Conservation (phyloP, 768 basidiomycete species). For the Galerina marginata region DNA sequence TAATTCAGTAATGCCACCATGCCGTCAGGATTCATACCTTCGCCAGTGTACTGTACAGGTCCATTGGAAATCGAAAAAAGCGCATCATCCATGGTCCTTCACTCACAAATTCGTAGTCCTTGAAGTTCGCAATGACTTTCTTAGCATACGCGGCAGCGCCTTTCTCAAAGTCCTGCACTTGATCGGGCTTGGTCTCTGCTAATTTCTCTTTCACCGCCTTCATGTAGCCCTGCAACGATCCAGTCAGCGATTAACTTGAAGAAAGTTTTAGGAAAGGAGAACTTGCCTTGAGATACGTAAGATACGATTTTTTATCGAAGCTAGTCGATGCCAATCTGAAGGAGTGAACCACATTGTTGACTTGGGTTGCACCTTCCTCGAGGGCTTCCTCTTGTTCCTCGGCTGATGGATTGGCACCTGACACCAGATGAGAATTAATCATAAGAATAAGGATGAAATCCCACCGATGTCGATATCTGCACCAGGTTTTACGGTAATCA, state of each 20-base stretch:
- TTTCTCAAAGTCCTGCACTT: constrained; percentile 81
- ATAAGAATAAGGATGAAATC: constrained; percentile 20
- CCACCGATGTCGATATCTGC: constrained; percentile 88
- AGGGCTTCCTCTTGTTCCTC: constrained; percentile 85
- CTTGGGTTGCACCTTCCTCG: constrained; percentile 74
- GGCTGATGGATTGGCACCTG: constrained; percentile 91
- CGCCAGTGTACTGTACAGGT: constrained; percentile 65
- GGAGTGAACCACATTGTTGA: constrained; percentile 92
- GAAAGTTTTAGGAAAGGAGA: background rate
- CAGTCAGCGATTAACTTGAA: background rate
- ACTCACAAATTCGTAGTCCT: constrained; percentile 91
- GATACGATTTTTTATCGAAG: constrained; percentile 93
- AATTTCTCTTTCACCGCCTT: constrained; percentile 83
- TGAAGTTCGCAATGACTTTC: constrained; percentile 89
- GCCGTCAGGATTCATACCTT: constrained; percentile 83
- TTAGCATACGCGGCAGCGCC: constrained; percentile 79
- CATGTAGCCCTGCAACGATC: constrained; percentile 79
- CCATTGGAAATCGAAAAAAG: background rate
- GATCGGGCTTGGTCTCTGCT: constrained; percentile 54
- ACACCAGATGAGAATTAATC: background rate
- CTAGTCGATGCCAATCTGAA: constrained; percentile 83
- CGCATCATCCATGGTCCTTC: background rate
- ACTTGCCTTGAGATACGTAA: constrained; percentile 80
- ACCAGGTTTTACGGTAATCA: constrained; percentile 74
- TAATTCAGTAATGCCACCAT: constrained; percentile 97